Evolutionary conservation across 352 stramenopile genomes (phyloP), one percentile per base, ranked within the genome.

Genomic region (Phytophthora meadii): DNA sequence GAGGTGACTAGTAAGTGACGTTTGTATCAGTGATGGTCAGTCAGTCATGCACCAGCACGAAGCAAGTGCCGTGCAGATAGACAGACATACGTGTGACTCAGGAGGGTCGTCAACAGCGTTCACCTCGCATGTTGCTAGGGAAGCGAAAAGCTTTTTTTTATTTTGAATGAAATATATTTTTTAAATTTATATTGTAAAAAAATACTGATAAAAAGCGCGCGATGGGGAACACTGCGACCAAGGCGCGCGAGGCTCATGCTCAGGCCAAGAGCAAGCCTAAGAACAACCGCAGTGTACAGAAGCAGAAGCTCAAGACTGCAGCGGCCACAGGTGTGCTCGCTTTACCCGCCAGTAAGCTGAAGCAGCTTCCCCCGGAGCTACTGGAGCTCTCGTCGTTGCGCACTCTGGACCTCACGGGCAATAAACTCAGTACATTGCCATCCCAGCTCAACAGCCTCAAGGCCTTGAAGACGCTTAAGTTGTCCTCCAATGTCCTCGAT

Each of bases 261-360:
- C 72, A 90, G 62, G 74, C 80, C 52, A 89, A 87, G 75, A 90
- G 84, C 74, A 92, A 93, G 70, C 86, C 88, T 25, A 95, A 93
- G 76, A 90, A 81, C 54, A 88, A 65, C 54, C 84, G 82, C 52
- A 79, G 61, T 51, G 81, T 94, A 27, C 81, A 92, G 71, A 69
- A 91, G 52, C 82, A 93, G 72, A 95, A 95, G 70, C 75, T 95
- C 37, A 70, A 84, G 28, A 72, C 68, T 0, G 88, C 88, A 24
- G 69, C 67, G 17, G 54, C 61, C 41, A 94, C 88, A 27, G 86
- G 84, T 44, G 64, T 95, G 57, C 63, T 95, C 50, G 84, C 88
- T 42, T 61, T 95, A 44, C 70, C 86, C 10, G 70, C 84, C 42
- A 79, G 81, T 68, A 95, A 94, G 71, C 72, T 95, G 39, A 92